Percentiles rank a stretch among this genome's conserved stretches.
phyloP scores from a whole-genome alignment of 768 basidiomycete species.

The Russula emetica region DNA sequence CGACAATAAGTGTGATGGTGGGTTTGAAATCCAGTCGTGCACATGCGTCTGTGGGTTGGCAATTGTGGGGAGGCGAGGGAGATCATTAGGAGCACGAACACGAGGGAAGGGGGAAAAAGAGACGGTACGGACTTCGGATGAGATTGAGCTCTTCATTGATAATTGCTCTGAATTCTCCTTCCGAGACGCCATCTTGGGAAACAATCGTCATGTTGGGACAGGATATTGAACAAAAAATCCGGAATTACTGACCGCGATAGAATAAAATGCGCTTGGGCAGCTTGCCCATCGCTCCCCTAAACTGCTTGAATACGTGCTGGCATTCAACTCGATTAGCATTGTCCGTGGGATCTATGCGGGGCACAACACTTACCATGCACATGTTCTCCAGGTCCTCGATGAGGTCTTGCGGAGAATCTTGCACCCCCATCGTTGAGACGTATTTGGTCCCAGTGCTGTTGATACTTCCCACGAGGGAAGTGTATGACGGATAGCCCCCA shows the following conservation, averaged over 20 bases:
- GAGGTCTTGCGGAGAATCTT: slow-evolving; percentile 64
- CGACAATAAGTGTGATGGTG: slow-evolving; percentile 70
- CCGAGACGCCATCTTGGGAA: slow-evolving; percentile 47
- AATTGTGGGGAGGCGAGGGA: neutral
- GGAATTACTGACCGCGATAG: slow-evolving; percentile 52
- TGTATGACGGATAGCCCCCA: slow-evolving; percentile 71
- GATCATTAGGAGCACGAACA: neutral
- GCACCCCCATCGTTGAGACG: slow-evolving; percentile 54
- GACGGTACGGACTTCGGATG: slow-evolving; percentile 46
- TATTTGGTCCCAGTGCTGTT: slow-evolving; percentile 73
- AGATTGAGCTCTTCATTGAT: slow-evolving; percentile 50
- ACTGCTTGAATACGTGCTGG: slow-evolving; percentile 45
- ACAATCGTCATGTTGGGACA: neutral
- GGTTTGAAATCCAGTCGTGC: slow-evolving; percentile 49
- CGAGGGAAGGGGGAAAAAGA: neutral
- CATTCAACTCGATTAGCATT: neutral
- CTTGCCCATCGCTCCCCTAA: slow-evolving; percentile 48
- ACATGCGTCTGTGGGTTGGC: slow-evolving; percentile 52
- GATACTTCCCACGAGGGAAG: slow-evolving; percentile 72
- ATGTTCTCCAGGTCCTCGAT: slow-evolving; percentile 66
- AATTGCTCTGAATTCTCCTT: slow-evolving; percentile 46
- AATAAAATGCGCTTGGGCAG: slow-evolving; percentile 65
- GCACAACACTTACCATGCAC: slow-evolving; percentile 44
- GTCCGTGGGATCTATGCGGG: neutral
- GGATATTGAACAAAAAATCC: neutral